These are phyloP conservation scores for Seiridium cupressi DNA, from an alignment of 2,329 filamentous ascomycete genomes.

Conservation along the genomic window DNA sequence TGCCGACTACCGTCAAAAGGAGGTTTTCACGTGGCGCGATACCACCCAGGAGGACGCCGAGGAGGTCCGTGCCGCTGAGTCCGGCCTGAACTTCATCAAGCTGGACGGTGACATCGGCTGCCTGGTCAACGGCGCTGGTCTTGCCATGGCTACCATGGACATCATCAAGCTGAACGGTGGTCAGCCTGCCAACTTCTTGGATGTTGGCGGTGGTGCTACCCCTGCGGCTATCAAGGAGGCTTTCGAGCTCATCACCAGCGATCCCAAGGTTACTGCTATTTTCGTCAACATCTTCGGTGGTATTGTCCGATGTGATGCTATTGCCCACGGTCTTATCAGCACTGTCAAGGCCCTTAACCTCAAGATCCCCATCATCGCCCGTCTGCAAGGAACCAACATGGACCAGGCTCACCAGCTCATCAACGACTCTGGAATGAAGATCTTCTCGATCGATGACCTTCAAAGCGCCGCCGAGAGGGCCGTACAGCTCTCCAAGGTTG, in stretches of 20 bases:
- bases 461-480: conserved; percentile 97
- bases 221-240: conserved; percentile 95
- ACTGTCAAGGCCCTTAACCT: conserved; percentile 94
- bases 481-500: conserved; percentile 98
- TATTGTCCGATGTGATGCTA: conserved; percentile 96
- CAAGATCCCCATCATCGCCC: conserved; percentile 92
- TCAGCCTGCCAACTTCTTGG: conserved; percentile 94
- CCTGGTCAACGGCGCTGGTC: conserved; percentile 96
- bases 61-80: conserved; percentile 94
- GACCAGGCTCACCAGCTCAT: conserved; percentile 89
- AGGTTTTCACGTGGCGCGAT: conserved; percentile 92
- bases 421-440: conserved; percentile 98
- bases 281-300: conserved; percentile 99
- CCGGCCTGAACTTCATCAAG: conserved; percentile 99
- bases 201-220: conserved; percentile 96
- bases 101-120: conserved; percentile 99
- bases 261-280: conserved; percentile 96
- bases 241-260: conserved; percentile 97
- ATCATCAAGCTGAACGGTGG: conserved; percentile 99
- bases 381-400: conserved; percentile 98
- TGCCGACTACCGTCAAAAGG: conserved; percentile 96
- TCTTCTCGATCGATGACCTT: conserved; percentile 98
- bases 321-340: conserved; percentile 92
- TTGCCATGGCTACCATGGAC: conserved; percentile 99
- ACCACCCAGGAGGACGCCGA: conserved; percentile 94